Evolutionary conservation across 2,329 filamentous ascomycete genomes (phyloP).

Genomic region (Akanthomyces dipterigenus): DNA sequence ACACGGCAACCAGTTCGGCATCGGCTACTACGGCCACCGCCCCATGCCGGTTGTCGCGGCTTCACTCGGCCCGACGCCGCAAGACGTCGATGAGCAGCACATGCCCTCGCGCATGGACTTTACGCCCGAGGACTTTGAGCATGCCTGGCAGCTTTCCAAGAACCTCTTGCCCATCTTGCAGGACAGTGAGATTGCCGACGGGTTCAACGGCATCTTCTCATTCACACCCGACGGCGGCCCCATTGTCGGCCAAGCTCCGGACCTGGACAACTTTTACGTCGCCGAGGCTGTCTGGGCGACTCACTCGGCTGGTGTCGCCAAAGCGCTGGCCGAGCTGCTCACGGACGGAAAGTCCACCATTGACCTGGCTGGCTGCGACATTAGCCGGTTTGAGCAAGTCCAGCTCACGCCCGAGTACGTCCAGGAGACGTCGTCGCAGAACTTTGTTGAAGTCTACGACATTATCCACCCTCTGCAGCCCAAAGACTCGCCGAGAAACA

Average conservation of each 20-base stretch:
- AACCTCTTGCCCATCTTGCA: slow-evolving; percentile 46
- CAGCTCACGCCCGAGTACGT: slow-evolving; percentile 51
- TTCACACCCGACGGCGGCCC: slow-evolving; percentile 59
- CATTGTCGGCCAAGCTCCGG: slow-evolving; percentile 50
- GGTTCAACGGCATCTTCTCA: slow-evolving; percentile 61
- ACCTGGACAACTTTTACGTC: slow-evolving; percentile 55
- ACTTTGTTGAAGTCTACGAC: slow-evolving; percentile 59
- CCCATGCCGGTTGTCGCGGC: slow-evolving; percentile 54
- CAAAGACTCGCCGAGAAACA: slow-evolving; percentile 47
- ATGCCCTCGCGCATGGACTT: slow-evolving; percentile 59
- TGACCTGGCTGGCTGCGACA: slow-evolving; percentile 52
- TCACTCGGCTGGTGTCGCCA: slow-evolving; percentile 56
- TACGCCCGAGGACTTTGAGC: slow-evolving; percentile 52
- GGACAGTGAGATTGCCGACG: slow-evolving; percentile 46
- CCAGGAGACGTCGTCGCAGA: slow-evolving; percentile 51
- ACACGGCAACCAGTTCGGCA: slow-evolving; percentile 55
- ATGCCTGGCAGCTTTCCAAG: slow-evolving; percentile 51
- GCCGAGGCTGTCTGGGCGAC: slow-evolving; percentile 63
- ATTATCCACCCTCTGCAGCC: slow-evolving; percentile 56
- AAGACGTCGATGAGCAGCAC: slow-evolving; percentile 48
- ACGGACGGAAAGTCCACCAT: slow-evolving; percentile 48
- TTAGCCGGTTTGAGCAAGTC: slow-evolving; percentile 54
- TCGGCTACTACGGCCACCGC: slow-evolving; percentile 57
- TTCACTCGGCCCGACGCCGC: slow-evolving; percentile 44
- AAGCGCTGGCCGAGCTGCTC: slow-evolving; percentile 51